Conservation (phyloP, 768 basidiomycete genomes). For the Leccinum longicurvipes region DNA sequence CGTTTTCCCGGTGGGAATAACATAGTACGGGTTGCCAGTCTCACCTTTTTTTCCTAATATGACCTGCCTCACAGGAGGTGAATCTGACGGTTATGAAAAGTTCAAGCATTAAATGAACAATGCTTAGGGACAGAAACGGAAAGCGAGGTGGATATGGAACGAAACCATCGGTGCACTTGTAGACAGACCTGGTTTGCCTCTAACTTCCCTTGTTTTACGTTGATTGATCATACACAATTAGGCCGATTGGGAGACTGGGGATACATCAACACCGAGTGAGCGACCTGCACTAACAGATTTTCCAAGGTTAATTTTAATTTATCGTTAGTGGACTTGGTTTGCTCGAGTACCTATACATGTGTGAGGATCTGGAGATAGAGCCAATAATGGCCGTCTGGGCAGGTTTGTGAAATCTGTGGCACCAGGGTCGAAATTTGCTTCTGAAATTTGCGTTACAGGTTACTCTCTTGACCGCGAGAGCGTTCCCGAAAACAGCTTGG, state of each 20-base stretch:
- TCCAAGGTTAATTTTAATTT: neutral
- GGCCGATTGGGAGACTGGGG: conserved; percentile 62
- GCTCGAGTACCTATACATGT: conserved; percentile 52
- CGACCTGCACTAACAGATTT: neutral
- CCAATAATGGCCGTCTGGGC: conserved; percentile 64
- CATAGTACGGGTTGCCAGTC: conserved; percentile 36
- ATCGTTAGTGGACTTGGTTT: conserved; percentile 49
- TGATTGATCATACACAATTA: conserved; percentile 8
- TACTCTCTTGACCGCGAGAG: conserved; percentile 47
- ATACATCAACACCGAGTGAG: conserved; percentile 58
- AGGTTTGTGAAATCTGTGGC: conserved; percentile 32
- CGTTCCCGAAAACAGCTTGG: conserved; percentile 42
- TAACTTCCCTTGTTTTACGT: neutral
- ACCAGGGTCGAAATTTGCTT: neutral
- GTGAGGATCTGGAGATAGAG: conserved; percentile 55
- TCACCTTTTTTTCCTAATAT: conserved; percentile 18
- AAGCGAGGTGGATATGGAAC: conserved; percentile 64
- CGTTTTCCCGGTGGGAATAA: conserved; percentile 71
- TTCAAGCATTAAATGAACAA: conserved; percentile 7
- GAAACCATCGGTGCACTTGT: conserved; percentile 55
- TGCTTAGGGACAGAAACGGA: conserved; percentile 48
- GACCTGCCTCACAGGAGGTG: conserved; percentile 39
- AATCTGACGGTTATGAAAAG: neutral
- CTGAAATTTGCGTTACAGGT: conserved; percentile 28
- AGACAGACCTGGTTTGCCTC: conserved; percentile 40